Percentiles rank a stretch among this genome's conserved stretches.
Conservation (phyloP, 768 basidiomycete species). For the Hebeloma cylindrosporum region DNA sequence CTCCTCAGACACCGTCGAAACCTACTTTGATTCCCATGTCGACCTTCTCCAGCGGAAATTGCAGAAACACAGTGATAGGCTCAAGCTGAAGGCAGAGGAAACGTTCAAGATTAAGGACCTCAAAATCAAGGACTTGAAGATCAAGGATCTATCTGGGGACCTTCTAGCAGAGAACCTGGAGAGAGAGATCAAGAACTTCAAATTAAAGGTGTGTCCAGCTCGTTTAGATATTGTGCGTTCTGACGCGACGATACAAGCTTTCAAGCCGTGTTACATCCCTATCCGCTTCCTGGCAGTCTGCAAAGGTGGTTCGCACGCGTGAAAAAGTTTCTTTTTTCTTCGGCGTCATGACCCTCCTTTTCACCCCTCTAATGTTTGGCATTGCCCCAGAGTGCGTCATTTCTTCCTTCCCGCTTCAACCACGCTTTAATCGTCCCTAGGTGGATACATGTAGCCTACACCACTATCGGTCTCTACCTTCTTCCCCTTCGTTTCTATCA, state of each 20-base stretch:
- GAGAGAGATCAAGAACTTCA: conserved; percentile 83
- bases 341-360: conserved; percentile 86
- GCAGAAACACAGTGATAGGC: conserved; percentile 80
- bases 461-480: conserved; percentile 71
- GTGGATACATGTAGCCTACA: conserved; percentile 90
- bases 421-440: conserved; percentile 38
- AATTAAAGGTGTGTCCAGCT: conserved; percentile 63
- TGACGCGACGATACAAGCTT: conserved; percentile 48
- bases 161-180: conserved; percentile 76
- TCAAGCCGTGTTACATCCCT: conserved; percentile 76
- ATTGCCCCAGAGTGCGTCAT: conserved; percentile 75
- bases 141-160: conserved; percentile 61
- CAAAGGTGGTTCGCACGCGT: conserved; percentile 79
- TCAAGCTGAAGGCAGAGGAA: conserved; percentile 82
- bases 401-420: background rate
- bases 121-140: conserved; percentile 64
- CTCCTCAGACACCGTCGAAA: conserved; percentile 83
- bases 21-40: conserved; percentile 90
- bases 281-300: conserved; percentile 88
- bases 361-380: conserved; percentile 86
- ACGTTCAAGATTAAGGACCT: conserved; percentile 70
- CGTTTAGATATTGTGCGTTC: conserved; percentile 6
- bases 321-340: conserved; percentile 91
- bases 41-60: conserved; percentile 82
- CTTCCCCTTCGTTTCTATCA: conserved; percentile 79